phyloP scores from a whole-genome alignment of 1,284 basidiomycete genomes.

The Ceratobasidium sp. region DNA sequence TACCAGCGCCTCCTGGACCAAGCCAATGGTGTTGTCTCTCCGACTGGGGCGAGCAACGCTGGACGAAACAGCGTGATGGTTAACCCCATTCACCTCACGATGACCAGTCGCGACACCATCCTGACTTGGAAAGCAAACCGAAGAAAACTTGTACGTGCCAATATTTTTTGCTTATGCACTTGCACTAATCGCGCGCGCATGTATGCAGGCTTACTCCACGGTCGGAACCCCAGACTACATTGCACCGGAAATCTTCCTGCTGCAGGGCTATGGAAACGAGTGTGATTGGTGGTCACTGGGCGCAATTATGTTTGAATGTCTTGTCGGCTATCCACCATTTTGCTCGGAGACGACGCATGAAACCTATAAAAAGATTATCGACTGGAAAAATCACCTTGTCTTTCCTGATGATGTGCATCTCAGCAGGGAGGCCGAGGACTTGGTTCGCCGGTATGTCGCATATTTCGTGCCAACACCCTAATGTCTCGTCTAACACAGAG shows the following conservation, averaged over 20 bases:
- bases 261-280: conserved; percentile 98
- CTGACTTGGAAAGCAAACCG: conserved; percentile 99
- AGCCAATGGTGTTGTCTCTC: conserved; percentile 59
- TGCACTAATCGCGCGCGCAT: neutral
- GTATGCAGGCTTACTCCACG: conserved; percentile 89
- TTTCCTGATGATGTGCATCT: conserved; percentile 98
- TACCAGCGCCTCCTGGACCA: conserved; percentile 77
- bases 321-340: conserved; percentile 97
- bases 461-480: conserved; percentile 50
- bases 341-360: conserved; percentile 98
- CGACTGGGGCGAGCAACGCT: conserved; percentile 43
- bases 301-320: conserved; percentile 98
- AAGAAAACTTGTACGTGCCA: conserved; percentile 81
- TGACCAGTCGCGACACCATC: conserved; percentile 93
- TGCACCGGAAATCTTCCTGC: conserved; percentile 97
- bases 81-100: conserved; percentile 94
- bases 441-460: conserved; percentile 79
- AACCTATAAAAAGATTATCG: conserved; percentile 98
- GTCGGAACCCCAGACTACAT: conserved; percentile 99
- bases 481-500: neutral
- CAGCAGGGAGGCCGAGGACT: conserved; percentile 90
- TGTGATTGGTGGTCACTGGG: conserved; percentile 99
- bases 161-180: neutral
- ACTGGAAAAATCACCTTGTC: conserved; percentile 90
- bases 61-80: conserved; percentile 91